phyloP scores from a whole-genome alignment of 768 basidiomycete genomes.

The Auricularia sp. region DNA sequence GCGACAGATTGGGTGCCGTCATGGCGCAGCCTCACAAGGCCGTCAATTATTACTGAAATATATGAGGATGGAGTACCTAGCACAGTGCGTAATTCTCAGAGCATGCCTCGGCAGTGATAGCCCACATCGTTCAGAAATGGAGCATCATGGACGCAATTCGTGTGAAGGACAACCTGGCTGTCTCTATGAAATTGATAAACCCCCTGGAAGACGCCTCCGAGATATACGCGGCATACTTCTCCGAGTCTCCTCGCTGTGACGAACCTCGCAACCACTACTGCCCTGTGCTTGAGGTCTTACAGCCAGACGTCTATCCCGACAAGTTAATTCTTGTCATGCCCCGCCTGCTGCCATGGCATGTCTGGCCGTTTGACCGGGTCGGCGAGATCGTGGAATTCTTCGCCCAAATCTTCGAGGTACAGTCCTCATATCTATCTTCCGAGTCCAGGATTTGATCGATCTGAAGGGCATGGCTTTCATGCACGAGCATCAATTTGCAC shows the following conservation, averaged over 20 bases:
- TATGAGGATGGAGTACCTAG: no score
- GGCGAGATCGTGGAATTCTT: no score
- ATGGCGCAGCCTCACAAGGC: background rate
- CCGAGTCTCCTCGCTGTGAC: constrained; percentile 8
- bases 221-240: constrained; percentile 19
- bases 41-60: background rate
- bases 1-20: background rate
- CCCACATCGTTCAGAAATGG: no score
- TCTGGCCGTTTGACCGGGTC: no score
- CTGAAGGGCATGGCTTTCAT: background rate
- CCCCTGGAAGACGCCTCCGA: constrained; percentile 13
- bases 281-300: background rate
- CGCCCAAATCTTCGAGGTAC: no score
- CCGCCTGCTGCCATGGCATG: background rate
- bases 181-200: background rate
- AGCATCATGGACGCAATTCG: no score
- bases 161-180: background rate
- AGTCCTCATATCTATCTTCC: no score
- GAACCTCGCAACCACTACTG: constrained; percentile 25
- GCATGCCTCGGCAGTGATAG: no score
- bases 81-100: no score
- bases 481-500: background rate
- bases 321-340: background rate
- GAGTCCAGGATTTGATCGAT: no score
- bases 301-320: background rate